phyloP scores from a whole-genome alignment of 1,139 yeast genomes.

The Trichomonascaceae sp. region DNA sequence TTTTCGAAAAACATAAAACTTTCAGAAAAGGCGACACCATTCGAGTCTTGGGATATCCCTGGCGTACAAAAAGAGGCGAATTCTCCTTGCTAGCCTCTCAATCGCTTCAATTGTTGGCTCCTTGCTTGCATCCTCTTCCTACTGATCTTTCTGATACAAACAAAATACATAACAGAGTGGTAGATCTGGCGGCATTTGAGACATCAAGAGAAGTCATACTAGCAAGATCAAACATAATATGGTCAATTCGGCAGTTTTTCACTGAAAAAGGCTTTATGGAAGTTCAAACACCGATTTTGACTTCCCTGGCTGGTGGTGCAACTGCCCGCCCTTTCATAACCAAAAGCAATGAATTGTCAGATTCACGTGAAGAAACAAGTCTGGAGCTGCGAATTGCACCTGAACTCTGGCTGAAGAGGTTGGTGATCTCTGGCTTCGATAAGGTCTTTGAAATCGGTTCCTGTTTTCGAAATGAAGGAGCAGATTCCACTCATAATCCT shows the following conservation, averaged over 20 bases:
- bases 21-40: conserved; percentile 70
- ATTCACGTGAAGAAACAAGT: conserved; percentile 22
- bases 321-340: conserved; percentile 80
- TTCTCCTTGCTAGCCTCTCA: conserved; percentile 58
- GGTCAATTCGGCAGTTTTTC: conserved; percentile 53
- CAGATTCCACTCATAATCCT: conserved; percentile 90
- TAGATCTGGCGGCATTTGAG: conserved; percentile 63
- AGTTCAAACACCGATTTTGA: conserved; percentile 81
- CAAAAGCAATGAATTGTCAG: conserved; percentile 42
- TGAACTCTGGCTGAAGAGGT: conserved; percentile 82
- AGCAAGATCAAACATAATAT: conserved; percentile 50
- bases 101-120: conserved; percentile 51
- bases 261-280: conserved; percentile 57
- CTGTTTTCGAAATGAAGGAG: conserved; percentile 85
- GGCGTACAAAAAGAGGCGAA: conserved; percentile 71
- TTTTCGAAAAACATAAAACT: conserved; percentile 40
- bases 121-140: conserved; percentile 69
- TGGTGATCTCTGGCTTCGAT: conserved; percentile 80
- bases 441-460: conserved; percentile 81
- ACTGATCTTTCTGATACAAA: conserved; percentile 51
- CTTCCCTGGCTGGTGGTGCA: conserved; percentile 75
- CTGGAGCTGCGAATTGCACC: conserved; percentile 84
- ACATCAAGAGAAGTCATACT: conserved; percentile 45
- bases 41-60: conserved; percentile 60
- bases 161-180: conserved; percentile 61